A percentile compares a stretch with the other conserved stretches of the same genome.
Conservation (phyloP, 768 basidiomycete species). For the Boletales sp. region DNA sequence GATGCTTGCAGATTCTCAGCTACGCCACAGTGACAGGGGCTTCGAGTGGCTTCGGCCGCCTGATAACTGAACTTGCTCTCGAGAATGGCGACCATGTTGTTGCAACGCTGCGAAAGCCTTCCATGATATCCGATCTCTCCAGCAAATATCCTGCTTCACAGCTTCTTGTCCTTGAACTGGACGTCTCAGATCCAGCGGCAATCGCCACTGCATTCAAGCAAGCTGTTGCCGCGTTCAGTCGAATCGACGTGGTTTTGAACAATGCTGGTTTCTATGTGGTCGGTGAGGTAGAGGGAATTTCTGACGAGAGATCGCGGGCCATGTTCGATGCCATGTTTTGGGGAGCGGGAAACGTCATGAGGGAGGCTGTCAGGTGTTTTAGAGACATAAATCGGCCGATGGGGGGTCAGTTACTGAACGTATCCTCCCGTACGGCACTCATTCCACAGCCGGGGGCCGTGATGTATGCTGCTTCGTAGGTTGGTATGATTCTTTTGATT, state of each 20-base stretch:
- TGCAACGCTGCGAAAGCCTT: constrained; percentile 44
- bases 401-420: too few relatives aligned
- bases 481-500: too few relatives aligned
- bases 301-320: constrained; percentile 77
- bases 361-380: too few relatives aligned
- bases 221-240: constrained; percentile 33
- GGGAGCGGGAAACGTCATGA: too few relatives aligned
- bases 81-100: constrained; percentile 38
- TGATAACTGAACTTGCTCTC: constrained; percentile 33
- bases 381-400: too few relatives aligned
- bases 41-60: constrained; percentile 39
- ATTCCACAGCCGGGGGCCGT: too few relatives aligned
- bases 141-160: constrained; percentile 28
- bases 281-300: constrained; percentile 71
- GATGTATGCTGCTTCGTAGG: too few relatives aligned
- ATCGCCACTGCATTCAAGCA: constrained; percentile 35
- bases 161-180: constrained; percentile 39
- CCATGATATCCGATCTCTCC: constrained; percentile 29
- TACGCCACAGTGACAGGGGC: constrained; percentile 38
- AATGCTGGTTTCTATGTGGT: constrained; percentile 37
- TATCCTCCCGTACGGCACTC: too few relatives aligned
- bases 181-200: constrained; percentile 34
- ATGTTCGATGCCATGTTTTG: too few relatives aligned
- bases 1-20: background rate
- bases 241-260: constrained; percentile 44